Conservation (phyloP, 805 yeast species). For the Pichia membranifaciens region DNA sequence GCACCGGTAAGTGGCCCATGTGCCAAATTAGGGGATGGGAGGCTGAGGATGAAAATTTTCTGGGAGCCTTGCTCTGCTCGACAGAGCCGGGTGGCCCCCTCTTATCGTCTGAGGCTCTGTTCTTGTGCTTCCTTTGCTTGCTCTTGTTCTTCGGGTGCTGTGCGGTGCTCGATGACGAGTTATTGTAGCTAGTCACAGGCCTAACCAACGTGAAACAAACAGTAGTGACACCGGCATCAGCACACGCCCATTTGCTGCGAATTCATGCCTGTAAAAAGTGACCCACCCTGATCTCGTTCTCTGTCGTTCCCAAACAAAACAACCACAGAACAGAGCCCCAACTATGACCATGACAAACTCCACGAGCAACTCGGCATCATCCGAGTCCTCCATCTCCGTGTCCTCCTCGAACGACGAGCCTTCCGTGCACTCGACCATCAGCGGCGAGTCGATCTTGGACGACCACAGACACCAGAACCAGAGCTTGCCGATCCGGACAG, state of each 20-base stretch:
- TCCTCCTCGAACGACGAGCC: conserved; percentile 29
- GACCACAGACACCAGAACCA: conserved; percentile 32
- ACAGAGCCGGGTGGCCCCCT: too few relatives aligned
- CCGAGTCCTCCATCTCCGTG: conserved; percentile 21
- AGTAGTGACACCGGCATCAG: neutral
- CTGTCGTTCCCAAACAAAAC: neutral
- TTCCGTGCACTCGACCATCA: conserved; percentile 30
- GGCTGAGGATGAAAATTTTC: too few relatives aligned
- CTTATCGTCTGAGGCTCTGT: too few relatives aligned
- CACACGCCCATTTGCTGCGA: neutral
- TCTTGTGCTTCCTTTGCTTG: too few relatives aligned
- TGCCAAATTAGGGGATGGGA: too few relatives aligned
- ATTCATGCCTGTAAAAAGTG: neutral
- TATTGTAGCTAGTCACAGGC: too few relatives aligned
- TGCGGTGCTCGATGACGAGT: too few relatives aligned
- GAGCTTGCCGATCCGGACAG: conserved; percentile 31
- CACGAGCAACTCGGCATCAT: conserved; percentile 16
- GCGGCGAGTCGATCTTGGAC: conserved; percentile 32
- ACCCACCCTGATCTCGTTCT: conserved; percentile 5
- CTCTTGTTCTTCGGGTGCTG: too few relatives aligned
- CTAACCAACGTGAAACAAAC: neutral
- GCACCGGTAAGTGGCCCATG: too few relatives aligned
- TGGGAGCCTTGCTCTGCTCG: too few relatives aligned
- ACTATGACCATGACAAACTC: conserved; percentile 24
- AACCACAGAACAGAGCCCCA: neutral